Evolutionary conservation across 106 monocot species (phyloP).

Genomic region (Dendrobium nobile): DNA sequence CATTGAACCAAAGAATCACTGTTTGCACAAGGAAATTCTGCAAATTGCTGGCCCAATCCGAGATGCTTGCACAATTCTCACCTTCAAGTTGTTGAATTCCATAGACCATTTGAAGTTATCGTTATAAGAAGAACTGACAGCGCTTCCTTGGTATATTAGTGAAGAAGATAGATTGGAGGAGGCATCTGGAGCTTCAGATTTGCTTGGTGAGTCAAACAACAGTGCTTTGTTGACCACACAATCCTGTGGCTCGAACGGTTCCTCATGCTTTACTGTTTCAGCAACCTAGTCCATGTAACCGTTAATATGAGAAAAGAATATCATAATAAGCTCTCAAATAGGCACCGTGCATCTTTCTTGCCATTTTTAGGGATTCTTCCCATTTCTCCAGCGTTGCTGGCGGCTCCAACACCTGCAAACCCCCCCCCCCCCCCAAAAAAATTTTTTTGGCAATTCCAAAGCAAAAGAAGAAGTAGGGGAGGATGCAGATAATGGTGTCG

Average conservation of each 20-base stretch:
- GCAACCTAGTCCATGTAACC: constrained; percentile 13
- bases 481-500: too few relatives aligned
- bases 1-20: too few relatives aligned
- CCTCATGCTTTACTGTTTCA: constrained; percentile 15
- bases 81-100: too few relatives aligned
- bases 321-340: constrained; percentile 15
- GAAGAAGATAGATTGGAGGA: constrained; percentile 21
- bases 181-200: constrained; percentile 25
- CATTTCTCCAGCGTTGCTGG: constrained; percentile 43
- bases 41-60: too few relatives aligned
- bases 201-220: constrained; percentile 74
- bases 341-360: constrained; percentile 19
- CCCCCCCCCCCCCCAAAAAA: constrained; percentile 22
- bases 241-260: constrained; percentile 10
- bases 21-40: too few relatives aligned
- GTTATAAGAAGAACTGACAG: constrained; percentile 12
- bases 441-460: neutral
- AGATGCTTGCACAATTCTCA: too few relatives aligned
- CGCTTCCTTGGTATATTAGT: constrained; percentile 35
- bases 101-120: too few relatives aligned
- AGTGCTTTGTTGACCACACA: constrained; percentile 62
- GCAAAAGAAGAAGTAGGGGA: neutral
- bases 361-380: constrained; percentile 25
- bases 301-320: neutral
- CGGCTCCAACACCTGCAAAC: constrained; percentile 84